phyloP scores from a whole-genome alignment of 495 filamentous ascomycete genomes.

The Tuber melanosporum region DNA sequence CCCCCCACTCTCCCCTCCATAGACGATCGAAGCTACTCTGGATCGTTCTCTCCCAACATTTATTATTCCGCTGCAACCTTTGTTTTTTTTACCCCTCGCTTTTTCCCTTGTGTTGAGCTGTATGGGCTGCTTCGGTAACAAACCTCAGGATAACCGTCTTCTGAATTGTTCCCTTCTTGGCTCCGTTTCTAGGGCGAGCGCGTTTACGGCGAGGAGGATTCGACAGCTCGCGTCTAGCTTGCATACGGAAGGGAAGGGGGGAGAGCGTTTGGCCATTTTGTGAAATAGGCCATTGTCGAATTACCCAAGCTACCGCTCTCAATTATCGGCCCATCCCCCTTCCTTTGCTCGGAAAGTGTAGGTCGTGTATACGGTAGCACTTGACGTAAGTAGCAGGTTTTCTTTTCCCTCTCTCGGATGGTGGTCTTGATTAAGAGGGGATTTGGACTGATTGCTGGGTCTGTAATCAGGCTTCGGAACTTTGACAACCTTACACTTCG shows the following conservation, averaged over 20 bases:
- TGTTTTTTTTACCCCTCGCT: not conserved
- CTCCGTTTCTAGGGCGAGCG: slow-evolving; percentile 29
- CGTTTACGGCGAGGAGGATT: slow-evolving; percentile 40
- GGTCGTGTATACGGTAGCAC: not conserved
- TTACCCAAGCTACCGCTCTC: not conserved
- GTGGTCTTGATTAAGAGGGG: not conserved
- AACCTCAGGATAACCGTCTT: slow-evolving; percentile 22
- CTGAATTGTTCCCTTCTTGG: slow-evolving; percentile 23
- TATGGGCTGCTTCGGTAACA: slow-evolving; percentile 35
- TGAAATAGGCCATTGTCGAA: slow-evolving; percentile 19
- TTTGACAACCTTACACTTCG: not conserved
- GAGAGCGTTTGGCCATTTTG: slow-evolving; percentile 37
- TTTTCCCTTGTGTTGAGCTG: slow-evolving; percentile 9
- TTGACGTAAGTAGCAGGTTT: not conserved
- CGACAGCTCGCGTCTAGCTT: slow-evolving; percentile 38
- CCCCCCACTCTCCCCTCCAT: not conserved
- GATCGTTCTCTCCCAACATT: not conserved
- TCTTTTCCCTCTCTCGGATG: not conserved
- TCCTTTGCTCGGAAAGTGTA: not conserved
- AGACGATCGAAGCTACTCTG: not conserved
- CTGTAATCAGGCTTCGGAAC: not conserved
- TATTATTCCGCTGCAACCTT: not conserved
- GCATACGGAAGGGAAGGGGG: slow-evolving; percentile 40
- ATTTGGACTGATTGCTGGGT: not conserved
- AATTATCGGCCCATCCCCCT: not conserved